A percentile compares a stretch with the other conserved stretches of the same genome.
Evolutionary conservation across 2,329 filamentous ascomycete genomes (phyloP).

Genomic region (Nemania abortiva): DNA sequence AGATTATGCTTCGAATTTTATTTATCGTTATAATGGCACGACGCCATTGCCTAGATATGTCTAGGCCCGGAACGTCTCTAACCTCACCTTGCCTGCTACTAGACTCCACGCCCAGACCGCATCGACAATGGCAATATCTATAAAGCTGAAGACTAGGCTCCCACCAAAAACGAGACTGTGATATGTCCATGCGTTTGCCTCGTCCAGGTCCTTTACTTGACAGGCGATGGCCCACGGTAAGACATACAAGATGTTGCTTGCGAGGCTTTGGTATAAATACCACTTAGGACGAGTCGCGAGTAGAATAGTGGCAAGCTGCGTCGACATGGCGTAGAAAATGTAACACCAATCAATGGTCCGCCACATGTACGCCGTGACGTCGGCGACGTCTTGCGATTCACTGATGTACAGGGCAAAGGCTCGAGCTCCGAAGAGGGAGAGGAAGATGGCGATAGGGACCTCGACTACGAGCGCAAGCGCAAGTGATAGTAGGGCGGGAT

Average conservation of each 20-base stretch:
- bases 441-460: slow-evolving; percentile 70
- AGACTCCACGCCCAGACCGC: slow-evolving; percentile 65
- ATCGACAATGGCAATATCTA: slow-evolving; percentile 65
- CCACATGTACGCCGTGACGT: slow-evolving; percentile 75
- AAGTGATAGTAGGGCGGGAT: slow-evolving; percentile 66
- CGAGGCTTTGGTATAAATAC: slow-evolving; percentile 76
- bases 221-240: slow-evolving; percentile 77
- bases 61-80: slow-evolving; percentile 53
- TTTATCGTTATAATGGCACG: background rate
- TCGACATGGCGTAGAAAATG: slow-evolving; percentile 74
- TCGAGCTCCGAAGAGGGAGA: slow-evolving; percentile 69
- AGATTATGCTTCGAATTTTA: too few species aligned
- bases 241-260: slow-evolving; percentile 75
- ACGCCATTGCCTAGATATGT: background rate
- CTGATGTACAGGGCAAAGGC: slow-evolving; percentile 74
- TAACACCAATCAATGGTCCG: slow-evolving; percentile 74
- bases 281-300: slow-evolving; percentile 73
- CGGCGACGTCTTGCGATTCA: slow-evolving; percentile 66
- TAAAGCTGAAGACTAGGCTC: slow-evolving; percentile 75
- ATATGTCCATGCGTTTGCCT: slow-evolving; percentile 73
- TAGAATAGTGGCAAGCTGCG: slow-evolving; percentile 73
- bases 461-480: slow-evolving; percentile 68
- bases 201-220: slow-evolving; percentile 60
- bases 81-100: slow-evolving; percentile 56
- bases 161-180: slow-evolving; percentile 76